These are phyloP conservation scores for Lachnum nothofagi DNA, from an alignment of 2,329 filamentous ascomycete species.

Conservation along the genomic window DNA sequence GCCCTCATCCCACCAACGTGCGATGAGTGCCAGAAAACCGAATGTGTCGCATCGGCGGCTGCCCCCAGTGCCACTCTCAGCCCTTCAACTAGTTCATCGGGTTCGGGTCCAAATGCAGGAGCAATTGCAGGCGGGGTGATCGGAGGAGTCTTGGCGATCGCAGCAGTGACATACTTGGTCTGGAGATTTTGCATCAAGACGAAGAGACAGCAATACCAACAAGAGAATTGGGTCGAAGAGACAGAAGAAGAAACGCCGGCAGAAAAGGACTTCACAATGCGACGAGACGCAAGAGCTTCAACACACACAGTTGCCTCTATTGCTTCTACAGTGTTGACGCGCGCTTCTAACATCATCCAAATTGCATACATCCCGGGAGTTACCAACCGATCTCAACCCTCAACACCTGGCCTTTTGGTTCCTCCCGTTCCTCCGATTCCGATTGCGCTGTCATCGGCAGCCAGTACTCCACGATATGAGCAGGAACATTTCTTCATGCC, in stretches of 20 bases:
- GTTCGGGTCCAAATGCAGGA: slow-evolving; percentile 62
- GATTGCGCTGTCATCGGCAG: slow-evolving; percentile 52
- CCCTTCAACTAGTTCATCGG: slow-evolving; percentile 31
- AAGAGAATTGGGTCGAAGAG: slow-evolving; percentile 51
- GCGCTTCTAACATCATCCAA: slow-evolving; percentile 97
- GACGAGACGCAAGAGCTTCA: slow-evolving; percentile 63
- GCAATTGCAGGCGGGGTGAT: slow-evolving; percentile 90
- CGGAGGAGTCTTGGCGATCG: slow-evolving; percentile 72
- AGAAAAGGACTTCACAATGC: slow-evolving; percentile 50
- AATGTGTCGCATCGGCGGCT: slow-evolving; percentile 44
- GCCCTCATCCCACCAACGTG: slow-evolving; percentile 56
- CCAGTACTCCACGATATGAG: slow-evolving; percentile 55
- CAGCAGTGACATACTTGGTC: slow-evolving; percentile 69
- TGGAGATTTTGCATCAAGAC: slow-evolving; percentile 86
- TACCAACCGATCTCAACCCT: slow-evolving; percentile 80
- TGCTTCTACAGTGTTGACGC: slow-evolving; percentile 88
- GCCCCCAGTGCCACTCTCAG: slow-evolving; percentile 21
- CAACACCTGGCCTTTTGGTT: slow-evolving; percentile 74
- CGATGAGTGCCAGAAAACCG: slow-evolving; percentile 51
- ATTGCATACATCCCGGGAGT: slow-evolving; percentile 98
- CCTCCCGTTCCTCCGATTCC: slow-evolving; percentile 94
- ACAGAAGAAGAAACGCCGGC: slow-evolving; percentile 47
- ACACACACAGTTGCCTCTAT: slow-evolving; percentile 86
- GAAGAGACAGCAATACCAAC: slow-evolving; percentile 62
- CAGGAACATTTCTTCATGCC: slow-evolving; percentile 94